These are phyloP conservation scores for Entomophthora muscae DNA, from an alignment of 371 early-diverging fungal genomes.

Conservation along the genomic window DNA sequence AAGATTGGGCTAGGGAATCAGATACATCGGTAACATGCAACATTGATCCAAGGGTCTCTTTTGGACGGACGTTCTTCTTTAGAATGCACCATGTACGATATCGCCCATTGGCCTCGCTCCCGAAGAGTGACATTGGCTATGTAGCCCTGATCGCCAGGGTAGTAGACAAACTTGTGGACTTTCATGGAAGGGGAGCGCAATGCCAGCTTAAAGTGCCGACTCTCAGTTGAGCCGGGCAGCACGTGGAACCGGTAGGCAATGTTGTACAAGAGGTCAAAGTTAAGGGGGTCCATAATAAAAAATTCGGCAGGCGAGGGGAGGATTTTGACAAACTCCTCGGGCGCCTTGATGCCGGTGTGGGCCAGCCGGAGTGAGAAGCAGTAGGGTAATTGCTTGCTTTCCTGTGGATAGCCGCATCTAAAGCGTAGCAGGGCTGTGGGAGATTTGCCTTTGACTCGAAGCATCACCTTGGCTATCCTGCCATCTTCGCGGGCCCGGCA, in stretches of 20 bases:
- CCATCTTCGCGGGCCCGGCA: neutral
- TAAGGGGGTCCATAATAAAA: conserved; percentile 6
- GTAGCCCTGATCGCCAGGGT: conserved; percentile 6
- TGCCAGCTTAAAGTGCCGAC: conserved; percentile 5
- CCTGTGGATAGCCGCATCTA: neutral
- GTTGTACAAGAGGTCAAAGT: conserved; percentile 7
- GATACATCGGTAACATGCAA: conserved; percentile 8
- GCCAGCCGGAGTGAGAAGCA: neutral
- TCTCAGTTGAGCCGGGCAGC: neutral
- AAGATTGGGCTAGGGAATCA: too few relatives aligned
- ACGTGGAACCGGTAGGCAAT: conserved; percentile 8
- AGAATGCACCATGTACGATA: neutral
- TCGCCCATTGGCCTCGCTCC: conserved; percentile 8
- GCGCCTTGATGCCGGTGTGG: conserved; percentile 5
- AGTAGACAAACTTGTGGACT: conserved; percentile 8
- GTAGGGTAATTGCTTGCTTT: neutral
- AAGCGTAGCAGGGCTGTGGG: neutral
- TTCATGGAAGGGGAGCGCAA: conserved; percentile 4
- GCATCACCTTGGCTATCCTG: neutral
- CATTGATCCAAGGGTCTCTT: conserved; percentile 6
- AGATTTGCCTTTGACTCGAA: neutral
- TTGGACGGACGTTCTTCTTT: neutral
- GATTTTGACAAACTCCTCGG: conserved; percentile 7
- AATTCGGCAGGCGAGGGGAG: neutral
- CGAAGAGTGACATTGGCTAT: conserved; percentile 7